phyloP scores from a whole-genome alignment of 1,284 basidiomycete genomes.

The Austroboletus novae-zelandiae region DNA sequence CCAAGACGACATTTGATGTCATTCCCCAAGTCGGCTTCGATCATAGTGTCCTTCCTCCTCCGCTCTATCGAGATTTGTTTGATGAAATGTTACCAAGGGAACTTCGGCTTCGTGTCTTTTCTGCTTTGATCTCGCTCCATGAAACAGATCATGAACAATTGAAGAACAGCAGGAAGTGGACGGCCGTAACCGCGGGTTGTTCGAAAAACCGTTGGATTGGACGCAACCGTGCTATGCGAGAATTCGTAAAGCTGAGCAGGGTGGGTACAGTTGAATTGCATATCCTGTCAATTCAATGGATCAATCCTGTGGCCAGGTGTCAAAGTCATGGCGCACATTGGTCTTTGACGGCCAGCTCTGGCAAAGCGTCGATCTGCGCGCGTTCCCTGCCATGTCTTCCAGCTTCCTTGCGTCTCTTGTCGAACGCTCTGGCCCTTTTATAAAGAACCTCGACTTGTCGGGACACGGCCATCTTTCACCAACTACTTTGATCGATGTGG shows the following conservation, averaged over 20 bases:
- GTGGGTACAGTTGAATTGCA: conserved; percentile 46
- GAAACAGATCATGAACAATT: conserved; percentile 50
- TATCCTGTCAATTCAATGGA: conserved; percentile 16
- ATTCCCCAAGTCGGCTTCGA: conserved; percentile 42
- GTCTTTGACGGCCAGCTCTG: conserved; percentile 89
- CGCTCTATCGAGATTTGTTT: conserved; percentile 53
- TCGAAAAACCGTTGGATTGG: conserved; percentile 69
- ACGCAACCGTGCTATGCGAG: conserved; percentile 65
- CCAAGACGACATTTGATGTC: conserved; percentile 55
- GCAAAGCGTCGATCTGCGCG: conserved; percentile 59
- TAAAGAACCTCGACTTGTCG: conserved; percentile 60
- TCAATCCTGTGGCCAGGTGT: conserved; percentile 57
- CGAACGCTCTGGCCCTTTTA: conserved; percentile 61
- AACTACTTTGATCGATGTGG: conserved; percentile 48
- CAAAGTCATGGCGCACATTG: conserved; percentile 73
- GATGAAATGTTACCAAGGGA: conserved; percentile 73
- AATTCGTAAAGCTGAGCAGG: conserved; percentile 77
- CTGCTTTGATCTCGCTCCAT: conserved; percentile 50
- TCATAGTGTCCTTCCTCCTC: conserved; percentile 50
- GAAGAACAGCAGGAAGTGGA: conserved; percentile 50
- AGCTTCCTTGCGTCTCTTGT: conserved; percentile 50
- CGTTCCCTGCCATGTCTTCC: conserved; percentile 56
- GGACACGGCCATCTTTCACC: conserved; percentile 61
- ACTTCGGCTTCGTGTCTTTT: conserved; percentile 65
- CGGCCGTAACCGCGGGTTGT: conserved; percentile 52